phyloP scores from a whole-genome alignment of 1,139 yeast species.

The Yamadazyma trypodendri region DNA sequence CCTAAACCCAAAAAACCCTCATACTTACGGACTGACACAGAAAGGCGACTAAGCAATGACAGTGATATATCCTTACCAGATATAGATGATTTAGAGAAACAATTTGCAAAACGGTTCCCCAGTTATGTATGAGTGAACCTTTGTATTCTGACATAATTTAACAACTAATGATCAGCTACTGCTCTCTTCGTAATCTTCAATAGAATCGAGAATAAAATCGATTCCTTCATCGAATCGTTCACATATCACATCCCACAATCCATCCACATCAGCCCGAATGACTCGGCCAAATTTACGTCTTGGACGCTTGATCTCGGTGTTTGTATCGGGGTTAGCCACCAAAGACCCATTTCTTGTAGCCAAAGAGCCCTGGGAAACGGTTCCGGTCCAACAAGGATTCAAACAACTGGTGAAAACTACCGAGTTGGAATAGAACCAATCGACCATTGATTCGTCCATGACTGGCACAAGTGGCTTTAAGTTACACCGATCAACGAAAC shows the following conservation, averaged over 20 bases:
- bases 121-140: constrained; percentile 40
- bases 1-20: constrained; percentile 63
- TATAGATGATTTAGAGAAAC: constrained; percentile 54
- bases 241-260: constrained; percentile 71
- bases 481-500: constrained; percentile 63
- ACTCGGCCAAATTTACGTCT: constrained; percentile 91
- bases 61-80: constrained; percentile 51
- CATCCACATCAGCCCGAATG: constrained; percentile 67
- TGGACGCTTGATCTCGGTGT: constrained; percentile 61
- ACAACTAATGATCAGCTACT: constrained; percentile 11
- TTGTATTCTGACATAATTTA: constrained; percentile 1
- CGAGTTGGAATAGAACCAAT: constrained; percentile 89
- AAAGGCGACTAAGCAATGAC: constrained; percentile 33
- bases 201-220: constrained; percentile 76
- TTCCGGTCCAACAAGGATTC: constrained; percentile 74
- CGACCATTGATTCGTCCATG: constrained; percentile 84
- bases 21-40: constrained; percentile 37
- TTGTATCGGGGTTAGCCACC: constrained; percentile 16
- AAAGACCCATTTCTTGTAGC: constrained; percentile 20
- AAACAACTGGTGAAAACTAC: constrained; percentile 72
- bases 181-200: constrained; percentile 48
- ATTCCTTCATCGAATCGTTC: constrained; percentile 85
- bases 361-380: constrained; percentile 19
- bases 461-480: constrained; percentile 79
- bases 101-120: constrained; percentile 54